Evolutionary conservation across 805 yeast genomes (phyloP), one percentile per base, ranked within the genome.

Genomic region (Blastobotrys peoriensis): DNA sequence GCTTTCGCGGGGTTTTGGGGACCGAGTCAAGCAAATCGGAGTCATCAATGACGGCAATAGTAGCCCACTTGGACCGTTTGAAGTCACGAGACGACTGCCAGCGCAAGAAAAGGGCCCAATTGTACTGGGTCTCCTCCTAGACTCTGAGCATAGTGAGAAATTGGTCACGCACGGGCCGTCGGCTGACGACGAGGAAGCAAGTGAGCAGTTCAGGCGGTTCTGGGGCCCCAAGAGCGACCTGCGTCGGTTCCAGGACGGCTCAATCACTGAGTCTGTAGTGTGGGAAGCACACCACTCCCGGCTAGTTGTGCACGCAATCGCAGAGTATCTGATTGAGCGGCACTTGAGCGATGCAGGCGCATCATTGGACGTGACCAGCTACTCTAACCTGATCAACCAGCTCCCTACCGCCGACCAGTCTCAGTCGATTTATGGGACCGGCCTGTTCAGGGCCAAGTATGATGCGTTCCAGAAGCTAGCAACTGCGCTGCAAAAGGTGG

Each of bases 181-280:
- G 33, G 78, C 81, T 51, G 70, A 69, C 10, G 76, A 76, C 33
- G 83, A 78, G 20, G 79, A 73, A 13, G 77, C 67, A 21, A 76
- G 81, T n/a, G 67, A 75, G 4, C 71, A 74, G 44, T 93, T 93
- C 68, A 77, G 84, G 53, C 67, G 76, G 4, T 89, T 93, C 59
- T 93, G 99, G 99, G 97, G 97, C 8, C 59, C 75, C 6, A 82
- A 78, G 52, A 79, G 95, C 0, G 86, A 93, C 10, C 70, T 93
- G 45, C 79, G 99, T 69, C 78, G 93, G 61, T 93, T 91, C 68
- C 88, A 86, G 59, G 96, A 93, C 64, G 97, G 97, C 33, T 71
- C 83, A 3, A 88, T 93, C 48, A 81, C 79, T 50, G 94, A 93
- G 64, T 85, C 95, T 61, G 94, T 93, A 45, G 83, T 88, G 23